phyloP scores from a whole-genome alignment of 75 land plant species.

The Picea sitchensis region DNA sequence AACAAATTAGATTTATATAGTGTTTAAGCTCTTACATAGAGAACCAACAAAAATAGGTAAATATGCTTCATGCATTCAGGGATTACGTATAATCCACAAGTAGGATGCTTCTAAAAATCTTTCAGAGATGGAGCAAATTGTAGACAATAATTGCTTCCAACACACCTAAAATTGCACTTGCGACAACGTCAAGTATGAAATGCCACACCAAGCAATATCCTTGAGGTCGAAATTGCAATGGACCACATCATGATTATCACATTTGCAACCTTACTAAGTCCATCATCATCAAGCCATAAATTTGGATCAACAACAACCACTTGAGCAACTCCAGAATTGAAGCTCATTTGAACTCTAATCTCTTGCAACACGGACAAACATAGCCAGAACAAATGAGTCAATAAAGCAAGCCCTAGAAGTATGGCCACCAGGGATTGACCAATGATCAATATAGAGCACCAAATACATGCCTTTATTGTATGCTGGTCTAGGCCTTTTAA shows the following conservation, averaged over 20 bases:
- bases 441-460: conserved; percentile 69
- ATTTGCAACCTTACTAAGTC: conserved; percentile 1
- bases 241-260: conserved; percentile 43
- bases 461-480: conserved; percentile 70
- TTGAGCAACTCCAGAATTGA: background rate
- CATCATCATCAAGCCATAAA: background rate
- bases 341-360: background rate
- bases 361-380: conserved; percentile 14
- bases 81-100: too few species aligned
- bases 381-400: conserved; percentile 31
- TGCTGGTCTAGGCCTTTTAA: conserved; percentile 78
- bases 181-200: conserved; percentile 66
- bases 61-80: too few species aligned
- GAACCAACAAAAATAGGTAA: too few species aligned
- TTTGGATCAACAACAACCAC: too few species aligned
- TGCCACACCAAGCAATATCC: conserved; percentile 82
- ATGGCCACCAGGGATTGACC: conserved; percentile 97
- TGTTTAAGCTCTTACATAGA: too few species aligned
- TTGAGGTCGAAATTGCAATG: conserved; percentile 49
- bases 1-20: too few species aligned
- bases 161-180: conserved; percentile 52
- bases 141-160: conserved; percentile 33
- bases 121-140: background rate
- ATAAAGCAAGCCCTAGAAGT: conserved; percentile 71
- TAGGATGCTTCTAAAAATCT: background rate